These are phyloP conservation scores for Ilex aquifolium DNA, from an alignment of 257 asterid species.

Conservation along the genomic window DNA sequence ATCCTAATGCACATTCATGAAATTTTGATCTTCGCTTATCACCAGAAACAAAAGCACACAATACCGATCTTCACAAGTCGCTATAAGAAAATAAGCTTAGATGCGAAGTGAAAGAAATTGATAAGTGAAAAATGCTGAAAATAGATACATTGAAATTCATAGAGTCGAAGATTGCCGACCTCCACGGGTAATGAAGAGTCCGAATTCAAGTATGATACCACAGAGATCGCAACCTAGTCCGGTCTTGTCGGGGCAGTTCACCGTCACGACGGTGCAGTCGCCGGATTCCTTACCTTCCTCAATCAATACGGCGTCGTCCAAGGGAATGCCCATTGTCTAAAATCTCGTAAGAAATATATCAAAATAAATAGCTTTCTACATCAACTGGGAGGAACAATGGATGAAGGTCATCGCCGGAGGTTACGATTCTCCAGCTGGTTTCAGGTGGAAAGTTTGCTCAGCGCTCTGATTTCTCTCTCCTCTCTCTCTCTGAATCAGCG, in stretches of 20 bases:
- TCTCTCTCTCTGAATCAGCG: no score
- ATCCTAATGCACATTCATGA: no score
- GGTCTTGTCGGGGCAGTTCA: slow-evolving; percentile 46
- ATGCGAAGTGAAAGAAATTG: no score
- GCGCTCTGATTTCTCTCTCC: no score
- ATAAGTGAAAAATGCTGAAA: no score
- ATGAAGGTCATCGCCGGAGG: no score
- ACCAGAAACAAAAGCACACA: background rate
- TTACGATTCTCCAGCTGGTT: no score
- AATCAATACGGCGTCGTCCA: slow-evolving; percentile 43
- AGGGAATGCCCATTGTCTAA: slow-evolving; percentile 32
- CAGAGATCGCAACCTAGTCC: slow-evolving; percentile 49
- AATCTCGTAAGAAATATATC: background rate
- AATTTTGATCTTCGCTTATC: no score
- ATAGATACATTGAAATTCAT: no score
- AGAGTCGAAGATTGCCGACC: slow-evolving; percentile 10
- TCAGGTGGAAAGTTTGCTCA: no score
- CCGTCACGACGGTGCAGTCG: slow-evolving; percentile 37
- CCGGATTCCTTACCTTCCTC: slow-evolving; percentile 30
- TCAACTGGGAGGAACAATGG: no score
- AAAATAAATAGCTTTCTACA: background rate
- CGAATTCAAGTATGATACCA: slow-evolving; percentile 39
- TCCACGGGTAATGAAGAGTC: slow-evolving; percentile 38
- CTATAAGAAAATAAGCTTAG: background rate
- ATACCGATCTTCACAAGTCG: no score